Evolutionary conservation across 345 rosid genomes (phyloP).

Genomic region (Salix brachista): DNA sequence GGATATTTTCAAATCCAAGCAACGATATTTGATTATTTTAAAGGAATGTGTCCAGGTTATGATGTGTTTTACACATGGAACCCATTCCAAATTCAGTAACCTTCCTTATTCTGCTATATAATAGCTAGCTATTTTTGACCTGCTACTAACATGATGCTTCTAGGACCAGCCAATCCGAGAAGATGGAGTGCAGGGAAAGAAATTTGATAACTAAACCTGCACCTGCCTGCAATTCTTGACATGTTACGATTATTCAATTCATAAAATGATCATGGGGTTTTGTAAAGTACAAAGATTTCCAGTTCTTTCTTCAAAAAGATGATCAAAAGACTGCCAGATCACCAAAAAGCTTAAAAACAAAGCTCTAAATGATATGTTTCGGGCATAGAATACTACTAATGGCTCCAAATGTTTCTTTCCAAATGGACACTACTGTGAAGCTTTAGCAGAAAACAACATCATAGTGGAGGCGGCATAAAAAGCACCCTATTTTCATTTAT

Average conservation of each 20-base stretch:
- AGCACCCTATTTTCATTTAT: not conserved
- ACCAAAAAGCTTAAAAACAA: not conserved
- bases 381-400: too few species aligned
- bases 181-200: too few species aligned
- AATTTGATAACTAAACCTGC: too few species aligned
- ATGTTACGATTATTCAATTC: not conserved
- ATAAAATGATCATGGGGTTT: not conserved
- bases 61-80: not conserved
- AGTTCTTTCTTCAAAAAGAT: too few species aligned
- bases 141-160: too few species aligned
- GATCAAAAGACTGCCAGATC: too few species aligned
- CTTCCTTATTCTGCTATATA: not conserved
- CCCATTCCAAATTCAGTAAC: not conserved
- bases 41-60: conserved; percentile 1
- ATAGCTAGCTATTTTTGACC: not conserved
- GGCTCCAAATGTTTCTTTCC: too few species aligned
- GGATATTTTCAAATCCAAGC: conserved; percentile 14
- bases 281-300: not conserved
- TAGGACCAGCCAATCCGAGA: too few species aligned
- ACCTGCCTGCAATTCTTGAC: not conserved
- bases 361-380: too few species aligned
- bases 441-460: not conserved
- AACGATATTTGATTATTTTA: not conserved
- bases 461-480: not conserved
- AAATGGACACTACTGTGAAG: not conserved